Percentiles rank a stretch among this genome's conserved stretches.
Evolutionary conservation across 805 yeast species (phyloP).

Genomic region (Yarrowia porcina): DNA sequence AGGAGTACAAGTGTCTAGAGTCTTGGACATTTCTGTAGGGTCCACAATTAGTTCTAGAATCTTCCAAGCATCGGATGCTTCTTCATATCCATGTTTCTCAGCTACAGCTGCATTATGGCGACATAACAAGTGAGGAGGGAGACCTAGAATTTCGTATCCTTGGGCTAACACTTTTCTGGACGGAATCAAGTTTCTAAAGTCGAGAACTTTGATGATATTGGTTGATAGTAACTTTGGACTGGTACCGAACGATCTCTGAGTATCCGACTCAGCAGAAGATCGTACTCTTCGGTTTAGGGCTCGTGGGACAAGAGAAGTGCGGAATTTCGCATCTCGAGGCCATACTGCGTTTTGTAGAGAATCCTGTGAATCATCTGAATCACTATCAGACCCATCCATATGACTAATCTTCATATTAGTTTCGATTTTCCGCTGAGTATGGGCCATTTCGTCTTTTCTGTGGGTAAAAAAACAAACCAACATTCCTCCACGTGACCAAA

Average conservation of each 20-base stretch:
- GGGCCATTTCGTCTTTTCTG: slow-evolving; percentile 40
- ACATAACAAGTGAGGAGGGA: slow-evolving; percentile 59
- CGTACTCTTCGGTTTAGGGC: slow-evolving; percentile 6
- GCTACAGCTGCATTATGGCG: slow-evolving; percentile 71
- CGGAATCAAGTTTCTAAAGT: slow-evolving; percentile 69
- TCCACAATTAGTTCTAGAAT: slow-evolving; percentile 31
- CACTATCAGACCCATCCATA: slow-evolving; percentile 26
- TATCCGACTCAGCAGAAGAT: slow-evolving; percentile 25
- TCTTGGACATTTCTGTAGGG: background rate
- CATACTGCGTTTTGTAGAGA: slow-evolving; percentile 7
- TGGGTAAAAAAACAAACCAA: slow-evolving; percentile 76
- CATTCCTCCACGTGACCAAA: slow-evolving; percentile 77
- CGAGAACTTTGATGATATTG: slow-evolving; percentile 61
- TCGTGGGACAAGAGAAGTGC: slow-evolving; percentile 6
- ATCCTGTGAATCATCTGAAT: slow-evolving; percentile 20
- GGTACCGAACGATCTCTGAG: slow-evolving; percentile 4
- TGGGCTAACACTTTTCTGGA: slow-evolving; percentile 59
- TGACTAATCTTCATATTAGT: slow-evolving; percentile 8
- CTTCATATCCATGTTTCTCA: slow-evolving; percentile 53
- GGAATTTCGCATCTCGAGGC: slow-evolving; percentile 4
- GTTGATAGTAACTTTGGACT: background rate
- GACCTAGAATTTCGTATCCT: slow-evolving; percentile 42
- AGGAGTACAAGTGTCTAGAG: background rate
- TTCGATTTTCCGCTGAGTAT: slow-evolving; percentile 34
- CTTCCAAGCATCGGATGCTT: slow-evolving; percentile 73